Percentiles rank a stretch among this genome's conserved stretches.
These are phyloP conservation scores for Eucalyptus cladocalyx DNA, from an alignment of 345 rosid genomes.

Conservation along the genomic window DNA sequence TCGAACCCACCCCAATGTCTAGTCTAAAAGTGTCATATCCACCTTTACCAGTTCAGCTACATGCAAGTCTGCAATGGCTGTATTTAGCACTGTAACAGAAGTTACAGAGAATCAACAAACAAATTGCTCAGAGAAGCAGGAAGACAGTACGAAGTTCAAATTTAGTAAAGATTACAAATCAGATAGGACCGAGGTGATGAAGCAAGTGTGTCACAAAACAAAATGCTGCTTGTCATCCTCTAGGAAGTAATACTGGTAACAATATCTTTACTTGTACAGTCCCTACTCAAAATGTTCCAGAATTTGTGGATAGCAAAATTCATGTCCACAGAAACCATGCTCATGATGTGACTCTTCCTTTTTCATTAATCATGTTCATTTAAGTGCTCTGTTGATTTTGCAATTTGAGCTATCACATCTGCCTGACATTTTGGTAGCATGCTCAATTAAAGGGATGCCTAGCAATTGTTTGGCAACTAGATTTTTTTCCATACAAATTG, in stretches of 20 bases:
- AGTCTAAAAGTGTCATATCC: neutral
- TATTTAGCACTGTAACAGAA: constrained; percentile 6
- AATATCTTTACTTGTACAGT: neutral
- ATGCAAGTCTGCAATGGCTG: constrained; percentile 5
- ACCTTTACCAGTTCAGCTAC: neutral
- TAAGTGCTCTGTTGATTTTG: neutral
- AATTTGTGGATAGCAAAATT: neutral
- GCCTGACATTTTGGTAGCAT: neutral
- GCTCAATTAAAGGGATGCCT: neutral
- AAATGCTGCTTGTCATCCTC: neutral
- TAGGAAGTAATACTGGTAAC: neutral
- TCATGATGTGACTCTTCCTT: neutral
- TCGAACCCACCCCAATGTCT: neutral
- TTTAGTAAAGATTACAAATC: neutral
- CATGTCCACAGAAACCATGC: neutral
- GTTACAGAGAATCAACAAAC: neutral
- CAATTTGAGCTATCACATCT: neutral
- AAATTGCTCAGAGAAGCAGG: neutral
- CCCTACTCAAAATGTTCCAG: neutral
- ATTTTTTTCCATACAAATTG: neutral
- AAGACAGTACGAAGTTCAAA: neutral
- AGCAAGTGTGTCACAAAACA: neutral
- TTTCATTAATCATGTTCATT: neutral
- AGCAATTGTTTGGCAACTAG: neutral
- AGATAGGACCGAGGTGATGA: neutral